Conservation (phyloP, 345 rosid species). For the Gossypium anomalum region DNA sequence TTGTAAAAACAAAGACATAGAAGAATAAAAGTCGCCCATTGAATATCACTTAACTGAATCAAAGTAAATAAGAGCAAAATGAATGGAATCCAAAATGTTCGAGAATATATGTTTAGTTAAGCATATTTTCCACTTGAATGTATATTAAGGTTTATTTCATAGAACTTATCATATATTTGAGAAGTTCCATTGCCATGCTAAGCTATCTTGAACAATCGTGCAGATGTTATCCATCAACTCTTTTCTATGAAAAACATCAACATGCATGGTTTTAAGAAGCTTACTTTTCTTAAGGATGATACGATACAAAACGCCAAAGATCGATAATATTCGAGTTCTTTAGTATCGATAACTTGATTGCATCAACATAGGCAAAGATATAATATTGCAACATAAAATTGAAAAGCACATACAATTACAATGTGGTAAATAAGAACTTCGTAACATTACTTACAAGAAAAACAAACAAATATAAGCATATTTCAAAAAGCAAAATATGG, state of each 20-base stretch:
- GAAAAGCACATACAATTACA: constrained; percentile 17
- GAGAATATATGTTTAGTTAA: background rate
- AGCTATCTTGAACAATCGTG: background rate
- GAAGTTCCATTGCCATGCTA: background rate
- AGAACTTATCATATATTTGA: constrained; percentile 14
- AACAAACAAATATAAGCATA: no score
- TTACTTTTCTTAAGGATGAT: constrained; percentile 92
- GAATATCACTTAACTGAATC: constrained; percentile 82
- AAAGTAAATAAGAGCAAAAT: background rate
- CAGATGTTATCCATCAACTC: background rate
- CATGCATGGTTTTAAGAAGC: constrained; percentile 14
- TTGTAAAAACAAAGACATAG: no score
- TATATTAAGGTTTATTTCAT: constrained; percentile 7
- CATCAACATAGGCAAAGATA: constrained; percentile 95
- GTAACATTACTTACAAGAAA: background rate
- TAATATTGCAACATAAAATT: constrained; percentile 64
- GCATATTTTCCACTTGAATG: constrained; percentile 9
- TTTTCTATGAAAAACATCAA: background rate
- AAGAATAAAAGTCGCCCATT: constrained; percentile 92
- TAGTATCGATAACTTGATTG: constrained; percentile 96
- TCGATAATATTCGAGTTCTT: constrained; percentile 95
- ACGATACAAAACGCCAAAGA: constrained; percentile 85
- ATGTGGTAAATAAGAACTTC: background rate
- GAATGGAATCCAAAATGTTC: background rate
- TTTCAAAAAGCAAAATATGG: no score